Evolutionary conservation across 495 filamentous ascomycete genomes (phyloP).

Genomic region (Tetracladium setigerum): DNA sequence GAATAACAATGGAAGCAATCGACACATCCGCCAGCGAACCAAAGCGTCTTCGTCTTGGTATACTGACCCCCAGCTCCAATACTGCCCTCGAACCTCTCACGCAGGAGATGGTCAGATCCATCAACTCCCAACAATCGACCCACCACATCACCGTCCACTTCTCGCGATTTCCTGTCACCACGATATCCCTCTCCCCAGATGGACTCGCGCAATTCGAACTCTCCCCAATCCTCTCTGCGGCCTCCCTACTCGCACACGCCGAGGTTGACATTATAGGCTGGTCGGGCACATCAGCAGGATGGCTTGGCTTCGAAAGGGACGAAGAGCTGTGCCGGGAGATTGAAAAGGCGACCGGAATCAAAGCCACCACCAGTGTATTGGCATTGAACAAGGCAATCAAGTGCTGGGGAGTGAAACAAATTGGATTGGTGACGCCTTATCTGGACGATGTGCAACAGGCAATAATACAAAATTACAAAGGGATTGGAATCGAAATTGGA

Average conservation of each 20-base stretch:
- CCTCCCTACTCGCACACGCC: slow-evolving; percentile 16
- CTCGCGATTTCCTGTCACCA: slow-evolving; percentile 17
- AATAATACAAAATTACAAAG: slow-evolving; percentile 20
- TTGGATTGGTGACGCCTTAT: slow-evolving; percentile 25
- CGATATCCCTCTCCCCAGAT: slow-evolving; percentile 11
- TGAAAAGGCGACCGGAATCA: slow-evolving; percentile 17
- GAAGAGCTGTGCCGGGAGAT: slow-evolving; percentile 20
- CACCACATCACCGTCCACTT: slow-evolving; percentile 16
- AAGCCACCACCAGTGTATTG: slow-evolving; percentile 20
- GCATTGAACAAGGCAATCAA: slow-evolving; percentile 22
- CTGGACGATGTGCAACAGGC: slow-evolving; percentile 19
- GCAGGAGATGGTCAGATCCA: slow-evolving; percentile 29
- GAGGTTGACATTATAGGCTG: slow-evolving; percentile 22
- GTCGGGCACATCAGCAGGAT: slow-evolving; percentile 22
- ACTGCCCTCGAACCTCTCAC: slow-evolving; percentile 32
- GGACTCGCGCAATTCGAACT: slow-evolving; percentile 14
- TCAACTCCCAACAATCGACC: slow-evolving; percentile 6
- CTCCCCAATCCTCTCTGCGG: slow-evolving; percentile 12
- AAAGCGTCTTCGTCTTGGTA: slow-evolving; percentile 11
- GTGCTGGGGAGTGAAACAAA: slow-evolving; percentile 12
- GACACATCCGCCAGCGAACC: no score
- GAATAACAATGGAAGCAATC: no score
- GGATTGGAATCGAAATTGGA: slow-evolving; percentile 18
- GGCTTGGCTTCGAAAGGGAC: slow-evolving; percentile 23
- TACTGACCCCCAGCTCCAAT: slow-evolving; percentile 19